phyloP scores from a whole-genome alignment of 108 stramenopile species.

The Discostella stelligeroides region DNA sequence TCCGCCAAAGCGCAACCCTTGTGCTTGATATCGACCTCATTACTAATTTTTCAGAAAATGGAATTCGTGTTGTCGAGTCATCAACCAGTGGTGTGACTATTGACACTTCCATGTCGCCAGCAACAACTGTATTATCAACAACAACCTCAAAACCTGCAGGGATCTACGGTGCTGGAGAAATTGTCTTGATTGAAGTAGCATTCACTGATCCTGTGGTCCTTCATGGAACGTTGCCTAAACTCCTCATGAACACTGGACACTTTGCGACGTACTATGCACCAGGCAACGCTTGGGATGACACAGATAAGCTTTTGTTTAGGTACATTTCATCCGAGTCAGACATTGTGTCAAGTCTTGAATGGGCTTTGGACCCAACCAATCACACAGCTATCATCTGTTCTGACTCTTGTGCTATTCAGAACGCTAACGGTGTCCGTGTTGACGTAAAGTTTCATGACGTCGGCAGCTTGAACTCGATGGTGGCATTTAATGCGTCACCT shows the following conservation, averaged over 20 bases:
- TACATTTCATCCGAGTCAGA: constrained; percentile 20
- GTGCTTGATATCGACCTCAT: constrained; percentile 18
- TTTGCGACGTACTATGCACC: constrained; percentile 27
- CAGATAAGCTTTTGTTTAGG: constrained; percentile 26
- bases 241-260: constrained; percentile 22
- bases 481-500: constrained; percentile 31
- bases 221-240: constrained; percentile 6
- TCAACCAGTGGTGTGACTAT: constrained; percentile 23
- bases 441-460: constrained; percentile 24
- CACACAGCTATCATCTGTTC: constrained; percentile 28
- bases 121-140: constrained; percentile 24
- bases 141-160: constrained; percentile 14
- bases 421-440: constrained; percentile 22
- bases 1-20: constrained; percentile 21
- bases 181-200: constrained; percentile 22
- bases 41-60: constrained; percentile 30
- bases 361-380: constrained; percentile 25
- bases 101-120: constrained; percentile 19
- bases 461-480: background rate
- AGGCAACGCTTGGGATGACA: constrained; percentile 17
- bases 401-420: constrained; percentile 20
- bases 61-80: constrained; percentile 21
- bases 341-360: constrained; percentile 17
- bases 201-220: constrained; percentile 37
- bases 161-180: constrained; percentile 23